Evolutionary conservation across 805 yeast species (phyloP), one percentile per base, ranked within the genome.

Genomic region (Peterozyma xylosa): DNA sequence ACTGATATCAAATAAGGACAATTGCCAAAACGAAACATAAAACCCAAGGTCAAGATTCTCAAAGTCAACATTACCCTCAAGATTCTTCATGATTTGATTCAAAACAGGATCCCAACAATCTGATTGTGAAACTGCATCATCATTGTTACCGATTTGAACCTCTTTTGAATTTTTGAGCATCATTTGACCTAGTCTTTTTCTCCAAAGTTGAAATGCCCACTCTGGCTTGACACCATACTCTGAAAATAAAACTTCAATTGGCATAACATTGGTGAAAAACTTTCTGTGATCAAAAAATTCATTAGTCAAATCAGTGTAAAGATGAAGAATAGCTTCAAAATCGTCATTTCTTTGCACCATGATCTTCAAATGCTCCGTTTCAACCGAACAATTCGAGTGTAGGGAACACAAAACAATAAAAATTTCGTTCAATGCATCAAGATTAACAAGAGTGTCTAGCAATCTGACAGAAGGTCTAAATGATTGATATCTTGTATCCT

Each of bases 181-280:
- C 15, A 48, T 45, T 38, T 60, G 29, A 51, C 60, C 58, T 59
- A 70, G 47, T 55, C 63, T 49, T 41, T 53, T 56, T 56, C 96
- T 72, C 95, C 96, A 88, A 2, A 87, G 55, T 48, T 82, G 86
- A 62, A 86, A 87, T 0, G 80, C 80, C 87, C 91, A 82, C 15
- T 71, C 70, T 0, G 75, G 59, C 3, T 76, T 67, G 9, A 83
- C 64, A 2, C 68, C 63, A 48, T 68, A 78, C 2, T 67, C 58
- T 2, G 54, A 50, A 2, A 68, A 54, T 34, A 84, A 60, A 3
- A 62, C 64, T 11, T 60, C 58, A 16, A 77, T 56, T 1, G 77
- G 56, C 1, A 71, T 43, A 50, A 82, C 61, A 9, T 63, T 53
- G 0, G 56, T 42, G 0, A 52, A 45, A 33, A 75, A 66, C 1